Base-by-base conservation (phyloP, 2,329 filamentous ascomycete species). In the Achaetomium macrosporum region DNA sequence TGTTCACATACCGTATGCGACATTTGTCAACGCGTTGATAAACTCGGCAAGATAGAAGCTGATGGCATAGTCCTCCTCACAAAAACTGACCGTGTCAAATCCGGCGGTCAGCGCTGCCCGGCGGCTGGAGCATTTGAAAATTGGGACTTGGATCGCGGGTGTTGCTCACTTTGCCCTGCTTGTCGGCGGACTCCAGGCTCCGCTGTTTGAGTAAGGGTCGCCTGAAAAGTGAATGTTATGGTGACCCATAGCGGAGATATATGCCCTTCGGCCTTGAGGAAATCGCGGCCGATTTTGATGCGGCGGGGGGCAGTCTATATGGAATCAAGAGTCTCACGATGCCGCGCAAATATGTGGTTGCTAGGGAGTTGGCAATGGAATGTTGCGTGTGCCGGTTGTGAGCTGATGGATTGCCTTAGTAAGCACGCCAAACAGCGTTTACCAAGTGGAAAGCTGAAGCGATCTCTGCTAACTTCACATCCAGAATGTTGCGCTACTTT, bases 41-140 rank as follows among this genome's bases (percentile, higher is more conserved):
- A 79, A 76, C 57, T 81, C 77, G 31, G 73, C 77, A 44, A 79
- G 67, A 59, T 79, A 79, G 3, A 64, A 60, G 2, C 75, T 76
- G 48, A 80, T 64, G 49, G 71, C 73, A 58, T 78, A 82, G 62
- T 83, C 79, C 68, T 83, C 65, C 50, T 68, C 66, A 50, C 66
- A 68, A 49, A 68, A 68, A 50, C 65, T 68, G 41, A 51, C 65
- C 67, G 41, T 16, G 12, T 10, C 15, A 20, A 31, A 35, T 11
- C 33, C 5, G 15, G 10, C 5, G 7, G 33, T 45, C n/a, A 51
- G 51, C 25, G 35, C 9, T 20, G n/a, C 33, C 10, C 33, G 10
- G 10, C 10, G 10, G 11, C 10, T 35, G 33, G 33, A 35, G 33
- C 11, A 11, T 15, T 35, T 35, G 33, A 35, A 15, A 25, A 12